Evolutionary conservation across 257 asterid species (phyloP), one percentile per base, ranked within the genome.

Genomic region (Nicotiana benthamiana): DNA sequence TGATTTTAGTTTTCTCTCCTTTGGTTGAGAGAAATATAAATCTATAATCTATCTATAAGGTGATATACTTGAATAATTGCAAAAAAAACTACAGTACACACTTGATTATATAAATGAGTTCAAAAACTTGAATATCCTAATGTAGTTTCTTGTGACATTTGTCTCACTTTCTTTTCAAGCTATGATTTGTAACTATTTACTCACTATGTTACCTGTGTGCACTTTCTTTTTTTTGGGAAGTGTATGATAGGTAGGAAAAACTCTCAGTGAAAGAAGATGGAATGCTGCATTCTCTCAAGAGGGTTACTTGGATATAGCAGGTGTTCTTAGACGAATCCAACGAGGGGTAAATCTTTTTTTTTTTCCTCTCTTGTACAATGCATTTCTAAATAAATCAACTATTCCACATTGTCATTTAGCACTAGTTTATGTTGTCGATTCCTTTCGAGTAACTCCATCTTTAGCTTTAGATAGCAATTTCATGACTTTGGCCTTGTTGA

Each of bases 191-290:
- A 56, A 18, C 6, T 56, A 17, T 56, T 68, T 74, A 15, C 48
- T 74, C 79, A 74, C 79, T 74, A 24, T 48, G 79, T 54, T 74
- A 70, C 61, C 36, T 74, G 48, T 74, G 61, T 74, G 79, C 61
- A 24, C 79, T 46, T 74, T 5, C 61, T 24, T 7, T 13, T 26
- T 18, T 72, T 74, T 15, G 0, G 61, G 26, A 74, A 74, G 61
- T 64, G 57, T 62, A 84, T 84, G 75, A 82, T 85, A 95, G 99
- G 96, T 87, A 15, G 99, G 99, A 43, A 95, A 89, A 86, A 91
- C 97, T 84, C 85, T 95, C 75, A 88, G 99, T 85, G 90, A 92
- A 51, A 95, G 98, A 89, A 93, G 98, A 86, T 95, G 99, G 99
- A 90, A 91, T 81, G 97, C 93, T 1, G 97, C 99, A 83, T 91